A percentile compares a stretch with the other conserved stretches of the same genome.
phyloP scores from a whole-genome alignment of 2,329 filamentous ascomycete species.

The Colletotrichum acutatum region DNA sequence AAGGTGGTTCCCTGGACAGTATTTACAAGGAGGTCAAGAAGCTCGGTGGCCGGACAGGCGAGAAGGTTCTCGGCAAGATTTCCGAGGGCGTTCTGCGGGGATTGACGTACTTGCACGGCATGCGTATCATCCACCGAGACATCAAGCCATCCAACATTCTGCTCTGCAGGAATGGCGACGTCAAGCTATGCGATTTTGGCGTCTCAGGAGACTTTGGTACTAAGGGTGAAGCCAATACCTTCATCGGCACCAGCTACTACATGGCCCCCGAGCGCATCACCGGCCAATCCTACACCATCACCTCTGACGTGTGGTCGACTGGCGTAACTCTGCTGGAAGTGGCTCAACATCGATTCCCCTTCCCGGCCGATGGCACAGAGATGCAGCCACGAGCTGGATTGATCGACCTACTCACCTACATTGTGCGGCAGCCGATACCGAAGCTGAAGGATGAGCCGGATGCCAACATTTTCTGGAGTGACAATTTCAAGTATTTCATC shows the following conservation, averaged over 20 bases:
- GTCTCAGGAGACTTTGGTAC: slow-evolving; percentile 98
- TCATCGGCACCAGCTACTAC: slow-evolving; percentile 98
- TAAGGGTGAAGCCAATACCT: slow-evolving; percentile 98
- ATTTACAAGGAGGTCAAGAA: slow-evolving; percentile 98
- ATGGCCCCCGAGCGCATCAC: slow-evolving; percentile 99
- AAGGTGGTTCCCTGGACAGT: slow-evolving; percentile 94
- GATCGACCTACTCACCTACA: slow-evolving; percentile 96
- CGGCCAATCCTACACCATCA: slow-evolving; percentile 97
- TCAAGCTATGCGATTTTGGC: slow-evolving; percentile 98
- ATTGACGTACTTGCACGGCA: slow-evolving; percentile 92
- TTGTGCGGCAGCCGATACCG: slow-evolving; percentile 94
- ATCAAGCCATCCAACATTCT: slow-evolving; percentile 99
- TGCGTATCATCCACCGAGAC: slow-evolving; percentile 98
- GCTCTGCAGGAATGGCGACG: slow-evolving; percentile 89
- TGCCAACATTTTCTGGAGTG: slow-evolving; percentile 91
- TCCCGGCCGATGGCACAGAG: slow-evolving; percentile 95
- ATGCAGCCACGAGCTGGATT: slow-evolving; percentile 93
- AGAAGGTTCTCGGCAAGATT: slow-evolving; percentile 97
- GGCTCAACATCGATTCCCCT: slow-evolving; percentile 98
- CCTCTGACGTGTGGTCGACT: slow-evolving; percentile 97
- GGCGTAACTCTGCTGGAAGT: slow-evolving; percentile 98
- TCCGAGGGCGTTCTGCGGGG: slow-evolving; percentile 95
- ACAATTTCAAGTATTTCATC: slow-evolving; percentile 99
- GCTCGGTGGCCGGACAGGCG: slow-evolving; percentile 91
- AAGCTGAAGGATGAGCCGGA: slow-evolving; percentile 95